Percentiles rank a stretch among this genome's conserved stretches.
Evolutionary conservation across 2,329 filamentous ascomycete species (phyloP).

Genomic region (Penicillium italicum): DNA sequence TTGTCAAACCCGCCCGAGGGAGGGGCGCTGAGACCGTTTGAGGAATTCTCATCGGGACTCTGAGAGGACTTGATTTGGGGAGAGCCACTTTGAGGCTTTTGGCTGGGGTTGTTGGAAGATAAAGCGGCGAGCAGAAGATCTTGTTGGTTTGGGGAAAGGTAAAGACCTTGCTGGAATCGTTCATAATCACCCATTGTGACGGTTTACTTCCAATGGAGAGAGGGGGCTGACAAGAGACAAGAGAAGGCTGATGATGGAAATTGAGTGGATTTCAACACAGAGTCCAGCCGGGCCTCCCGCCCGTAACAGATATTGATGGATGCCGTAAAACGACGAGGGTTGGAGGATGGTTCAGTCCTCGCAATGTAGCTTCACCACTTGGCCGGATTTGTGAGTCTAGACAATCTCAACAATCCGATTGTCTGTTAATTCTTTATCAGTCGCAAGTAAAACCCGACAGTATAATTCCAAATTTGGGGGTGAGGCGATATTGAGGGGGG

Average conservation of each 20-base stretch:
- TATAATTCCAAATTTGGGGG: background rate
- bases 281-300: constrained; percentile 33
- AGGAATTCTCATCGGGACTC: constrained; percentile 45
- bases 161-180: constrained; percentile 55
- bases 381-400: background rate
- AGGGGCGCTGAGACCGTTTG: constrained; percentile 36
- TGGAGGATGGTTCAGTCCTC: background rate
- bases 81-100: constrained; percentile 26
- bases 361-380: background rate
- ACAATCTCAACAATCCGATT: background rate
- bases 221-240: background rate
- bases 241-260: background rate
- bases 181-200: constrained; percentile 39
- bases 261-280: constrained; percentile 1
- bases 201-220: background rate
- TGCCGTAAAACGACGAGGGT: constrained; percentile 5
- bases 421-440: background rate
- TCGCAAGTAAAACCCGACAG: background rate
- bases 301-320: constrained; percentile 27
- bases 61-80: constrained; percentile 25
- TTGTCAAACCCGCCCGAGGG: constrained; percentile 33
- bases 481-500: background rate
- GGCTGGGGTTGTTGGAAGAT: constrained; percentile 60
- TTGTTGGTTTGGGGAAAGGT: constrained; percentile 73
- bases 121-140: constrained; percentile 71